These are phyloP conservation scores for Eragrostis nindensis DNA, from an alignment of 176 grass and related monocot species.

Conservation along the genomic window DNA sequence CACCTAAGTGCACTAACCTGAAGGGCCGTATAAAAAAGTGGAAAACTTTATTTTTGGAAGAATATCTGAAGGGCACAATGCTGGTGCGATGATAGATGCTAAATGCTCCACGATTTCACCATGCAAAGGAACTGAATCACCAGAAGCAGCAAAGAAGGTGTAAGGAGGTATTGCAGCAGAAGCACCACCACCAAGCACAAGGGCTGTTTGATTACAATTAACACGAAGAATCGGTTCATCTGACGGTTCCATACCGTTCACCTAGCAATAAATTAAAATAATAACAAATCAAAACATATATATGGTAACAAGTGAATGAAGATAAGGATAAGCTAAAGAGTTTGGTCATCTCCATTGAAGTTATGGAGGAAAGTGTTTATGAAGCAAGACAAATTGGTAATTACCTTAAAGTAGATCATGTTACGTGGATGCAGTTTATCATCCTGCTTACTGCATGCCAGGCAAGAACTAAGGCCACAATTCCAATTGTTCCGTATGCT, in stretches of 20 bases:
- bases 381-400: conserved; percentile 13
- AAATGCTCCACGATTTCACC: conserved; percentile 73
- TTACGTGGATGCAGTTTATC: conserved; percentile 42
- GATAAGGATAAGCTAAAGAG: conserved; percentile 19
- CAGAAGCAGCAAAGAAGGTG: conserved; percentile 55
- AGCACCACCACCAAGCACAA: conserved; percentile 86
- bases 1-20: conserved; percentile 55
- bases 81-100: conserved; percentile 78
- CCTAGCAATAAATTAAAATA: conserved; percentile 55
- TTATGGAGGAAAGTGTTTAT: background rate
- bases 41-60: conserved; percentile 82
- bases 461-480: conserved; percentile 61
- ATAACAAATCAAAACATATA: conserved; percentile 8
- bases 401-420: conserved; percentile 77
- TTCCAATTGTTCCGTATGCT: conserved; percentile 72
- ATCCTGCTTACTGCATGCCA: conserved; percentile 63
- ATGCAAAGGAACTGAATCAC: conserved; percentile 71
- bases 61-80: conserved; percentile 79
- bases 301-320: background rate
- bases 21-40: conserved; percentile 78
- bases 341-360: background rate
- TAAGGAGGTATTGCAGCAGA: conserved; percentile 72
- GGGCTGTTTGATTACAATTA: conserved; percentile 77
- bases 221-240: conserved; percentile 69
- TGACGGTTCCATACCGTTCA: conserved; percentile 81